These are phyloP conservation scores for Nicotiana obtusifolia DNA, from an alignment of 257 asterid species.

Conservation along the genomic window DNA sequence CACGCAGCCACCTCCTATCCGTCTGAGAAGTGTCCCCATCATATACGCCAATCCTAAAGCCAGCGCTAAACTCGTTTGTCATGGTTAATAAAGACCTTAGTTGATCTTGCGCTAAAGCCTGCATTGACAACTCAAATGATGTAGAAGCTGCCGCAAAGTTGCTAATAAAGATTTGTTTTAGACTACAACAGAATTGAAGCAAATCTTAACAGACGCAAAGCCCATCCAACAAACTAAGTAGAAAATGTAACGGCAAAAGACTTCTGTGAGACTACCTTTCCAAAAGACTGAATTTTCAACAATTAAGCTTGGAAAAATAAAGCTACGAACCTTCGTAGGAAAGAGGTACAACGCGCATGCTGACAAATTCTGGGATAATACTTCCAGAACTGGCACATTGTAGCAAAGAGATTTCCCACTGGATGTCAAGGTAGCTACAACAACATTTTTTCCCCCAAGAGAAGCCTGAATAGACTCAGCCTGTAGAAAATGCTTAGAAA, in stretches of 20 bases:
- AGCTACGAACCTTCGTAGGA: slow-evolving; percentile 74
- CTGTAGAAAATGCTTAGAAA: slow-evolving; percentile 27
- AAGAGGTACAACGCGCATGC: slow-evolving; percentile 90
- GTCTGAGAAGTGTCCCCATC: slow-evolving; percentile 91
- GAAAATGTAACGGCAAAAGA: background rate
- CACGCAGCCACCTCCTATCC: slow-evolving; percentile 78
- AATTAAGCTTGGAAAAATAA: slow-evolving; percentile 7
- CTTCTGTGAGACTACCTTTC: background rate
- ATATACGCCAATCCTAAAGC: slow-evolving; percentile 72
- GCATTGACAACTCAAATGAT: slow-evolving; percentile 23
- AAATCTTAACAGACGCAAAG: slow-evolving; percentile 11
- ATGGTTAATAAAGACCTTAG: slow-evolving; percentile 59
- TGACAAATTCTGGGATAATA: slow-evolving; percentile 44
- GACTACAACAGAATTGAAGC: slow-evolving; percentile 9
- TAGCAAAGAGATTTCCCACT: slow-evolving; percentile 99
- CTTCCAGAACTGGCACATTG: slow-evolving; percentile 89
- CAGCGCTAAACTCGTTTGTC: slow-evolving; percentile 54
- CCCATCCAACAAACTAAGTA: background rate
- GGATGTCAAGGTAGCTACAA: slow-evolving; percentile 94
- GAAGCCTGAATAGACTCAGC: slow-evolving; percentile 82
- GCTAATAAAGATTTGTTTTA: background rate
- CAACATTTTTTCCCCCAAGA: slow-evolving; percentile 81
- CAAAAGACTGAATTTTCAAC: background rate
- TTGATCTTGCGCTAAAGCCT: slow-evolving; percentile 99
- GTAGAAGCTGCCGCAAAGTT: background rate